Evolutionary conservation across 257 asterid species (phyloP).

Genomic region (Solanum chmielewskii): DNA sequence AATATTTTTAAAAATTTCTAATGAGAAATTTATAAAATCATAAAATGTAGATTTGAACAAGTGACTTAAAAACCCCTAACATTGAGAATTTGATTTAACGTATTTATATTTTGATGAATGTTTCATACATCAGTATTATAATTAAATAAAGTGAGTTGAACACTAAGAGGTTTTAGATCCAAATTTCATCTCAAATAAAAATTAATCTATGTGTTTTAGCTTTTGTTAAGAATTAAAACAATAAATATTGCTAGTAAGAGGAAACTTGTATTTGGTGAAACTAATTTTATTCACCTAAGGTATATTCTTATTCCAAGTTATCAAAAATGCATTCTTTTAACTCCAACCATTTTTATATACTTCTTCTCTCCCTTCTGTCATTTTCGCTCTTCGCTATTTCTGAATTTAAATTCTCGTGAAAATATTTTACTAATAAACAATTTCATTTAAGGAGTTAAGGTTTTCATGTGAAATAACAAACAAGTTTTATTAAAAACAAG

Average conservation of each 20-base stretch:
- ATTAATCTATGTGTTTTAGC: not conserved
- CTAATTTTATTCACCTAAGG: not conserved
- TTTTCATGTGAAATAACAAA: not conserved
- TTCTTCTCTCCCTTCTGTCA: not conserved
- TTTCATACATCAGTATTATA: not conserved
- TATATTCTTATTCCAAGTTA: not conserved
- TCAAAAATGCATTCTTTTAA: not conserved
- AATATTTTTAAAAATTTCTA: no score
- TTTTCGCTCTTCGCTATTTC: not conserved
- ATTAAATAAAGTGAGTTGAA: not conserved
- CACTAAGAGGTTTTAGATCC: not conserved
- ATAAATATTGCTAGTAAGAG: not conserved
- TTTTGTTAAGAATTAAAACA: no score
- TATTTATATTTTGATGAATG: not conserved
- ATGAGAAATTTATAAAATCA: not conserved
- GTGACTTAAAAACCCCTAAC: not conserved
- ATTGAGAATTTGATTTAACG: not conserved
- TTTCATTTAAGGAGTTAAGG: not conserved
- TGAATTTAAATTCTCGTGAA: not conserved
- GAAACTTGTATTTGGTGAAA: not conserved
- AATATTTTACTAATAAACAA: no score
- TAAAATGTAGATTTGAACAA: not conserved
- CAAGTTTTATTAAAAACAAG: not conserved
- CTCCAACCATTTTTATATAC: not conserved
- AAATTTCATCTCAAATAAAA: no score